Evolutionary conservation across 2,329 filamentous ascomycete species (phyloP).

Genomic region (Zasmidium citrigriseum): DNA sequence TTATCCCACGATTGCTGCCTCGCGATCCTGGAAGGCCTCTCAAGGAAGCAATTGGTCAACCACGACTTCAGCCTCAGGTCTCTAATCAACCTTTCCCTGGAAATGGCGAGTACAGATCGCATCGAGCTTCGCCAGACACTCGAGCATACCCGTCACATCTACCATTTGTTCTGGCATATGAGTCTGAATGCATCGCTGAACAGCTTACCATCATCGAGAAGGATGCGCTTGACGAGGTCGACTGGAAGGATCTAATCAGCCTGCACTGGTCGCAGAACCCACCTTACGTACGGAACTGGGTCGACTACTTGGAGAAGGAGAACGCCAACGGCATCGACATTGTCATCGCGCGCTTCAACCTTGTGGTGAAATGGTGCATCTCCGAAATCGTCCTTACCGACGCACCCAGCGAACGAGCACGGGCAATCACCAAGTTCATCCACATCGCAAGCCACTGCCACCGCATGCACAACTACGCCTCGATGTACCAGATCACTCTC

Average conservation of each 20-base stretch:
- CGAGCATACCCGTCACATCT: slow-evolving; percentile 54
- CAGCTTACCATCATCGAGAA: slow-evolving; percentile 86
- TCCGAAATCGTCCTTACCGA: slow-evolving; percentile 78
- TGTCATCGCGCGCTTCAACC: slow-evolving; percentile 82
- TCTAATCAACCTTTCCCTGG: slow-evolving; percentile 24
- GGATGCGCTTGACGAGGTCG: slow-evolving; percentile 80
- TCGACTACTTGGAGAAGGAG: slow-evolving; percentile 70
- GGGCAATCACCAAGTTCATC: slow-evolving; percentile 77
- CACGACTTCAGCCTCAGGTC: slow-evolving; percentile 19
- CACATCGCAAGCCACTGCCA: slow-evolving; percentile 78
- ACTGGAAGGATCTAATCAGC: slow-evolving; percentile 84
- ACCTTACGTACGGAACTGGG: slow-evolving; percentile 59
- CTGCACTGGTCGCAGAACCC: slow-evolving; percentile 74
- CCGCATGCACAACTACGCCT: slow-evolving; percentile 78
- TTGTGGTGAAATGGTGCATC: slow-evolving; percentile 84
- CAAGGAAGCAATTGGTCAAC: slow-evolving; percentile 25
- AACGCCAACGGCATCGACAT: slow-evolving; percentile 69
- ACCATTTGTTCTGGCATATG: slow-evolving; percentile 79
- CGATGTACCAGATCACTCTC: slow-evolving; percentile 77
- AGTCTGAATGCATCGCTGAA: slow-evolving; percentile 75
- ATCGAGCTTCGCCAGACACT: slow-evolving; percentile 3
- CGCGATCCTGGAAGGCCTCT: slow-evolving; percentile 17
- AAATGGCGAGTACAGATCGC: not conserved
- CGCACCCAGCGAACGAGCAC: slow-evolving; percentile 69
- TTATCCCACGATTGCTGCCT: slow-evolving; percentile 14